Evolutionary conservation across 176 grass and related monocot species (phyloP).

Genomic region (Oryza australiensis): DNA sequence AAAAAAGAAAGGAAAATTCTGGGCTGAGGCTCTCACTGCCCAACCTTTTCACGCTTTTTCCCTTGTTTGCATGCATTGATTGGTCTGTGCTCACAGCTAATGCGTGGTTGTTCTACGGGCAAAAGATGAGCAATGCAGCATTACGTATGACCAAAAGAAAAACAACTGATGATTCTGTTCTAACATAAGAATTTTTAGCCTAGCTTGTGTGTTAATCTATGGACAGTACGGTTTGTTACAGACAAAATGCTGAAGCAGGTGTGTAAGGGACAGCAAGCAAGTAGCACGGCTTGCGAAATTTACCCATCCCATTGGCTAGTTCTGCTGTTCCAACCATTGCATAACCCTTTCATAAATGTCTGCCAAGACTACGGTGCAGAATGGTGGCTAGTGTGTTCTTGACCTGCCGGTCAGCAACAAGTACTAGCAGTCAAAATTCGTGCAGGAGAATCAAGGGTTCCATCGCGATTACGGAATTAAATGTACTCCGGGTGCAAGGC

Average conservation of each 20-base stretch:
- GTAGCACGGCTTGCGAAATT: not conserved
- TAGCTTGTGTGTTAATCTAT: not conserved
- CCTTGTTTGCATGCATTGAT: constrained; percentile 40
- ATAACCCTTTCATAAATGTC: constrained; percentile 34
- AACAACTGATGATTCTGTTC: not conserved
- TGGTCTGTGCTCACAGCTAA: constrained; percentile 8
- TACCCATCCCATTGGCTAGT: constrained; percentile 6
- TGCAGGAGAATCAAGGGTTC: not conserved
- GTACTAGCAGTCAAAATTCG: constrained; percentile 38
- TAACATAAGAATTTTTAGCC: not conserved
- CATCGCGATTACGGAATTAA: not conserved
- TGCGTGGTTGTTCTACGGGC: not conserved
- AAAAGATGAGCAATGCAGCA: constrained; percentile 7
- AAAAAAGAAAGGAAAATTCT: constrained; percentile 45
- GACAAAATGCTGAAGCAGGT: not conserved
- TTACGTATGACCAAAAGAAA: not conserved
- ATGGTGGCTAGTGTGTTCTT: constrained; percentile 13
- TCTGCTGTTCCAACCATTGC: constrained; percentile 6
- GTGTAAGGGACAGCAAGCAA: not conserved
- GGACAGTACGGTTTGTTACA: not conserved
- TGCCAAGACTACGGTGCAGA: constrained; percentile 31
- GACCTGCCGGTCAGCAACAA: not conserved
- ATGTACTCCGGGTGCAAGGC: not conserved
- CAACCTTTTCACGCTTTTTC: constrained; percentile 32
- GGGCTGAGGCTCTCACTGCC: constrained; percentile 3